Percentiles rank a stretch among this genome's conserved stretches.
Evolutionary conservation across 140 eudicot species (phyloP).

Genomic region (Stevia rebaudiana): DNA sequence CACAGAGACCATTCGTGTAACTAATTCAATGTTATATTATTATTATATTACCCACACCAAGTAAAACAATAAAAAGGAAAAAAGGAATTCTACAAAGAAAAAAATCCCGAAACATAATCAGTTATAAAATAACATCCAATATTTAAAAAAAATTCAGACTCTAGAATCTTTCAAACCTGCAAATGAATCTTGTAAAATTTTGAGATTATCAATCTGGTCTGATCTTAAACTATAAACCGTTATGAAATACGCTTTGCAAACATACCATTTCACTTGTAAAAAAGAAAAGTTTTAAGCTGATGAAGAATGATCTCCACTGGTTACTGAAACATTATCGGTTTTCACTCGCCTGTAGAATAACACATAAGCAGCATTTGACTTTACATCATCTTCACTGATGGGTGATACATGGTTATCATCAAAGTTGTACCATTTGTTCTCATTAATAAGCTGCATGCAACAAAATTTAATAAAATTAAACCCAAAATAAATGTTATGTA

Average conservation of each 20-base stretch:
- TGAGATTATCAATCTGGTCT: slow-evolving; percentile 14
- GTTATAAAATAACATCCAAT: background rate
- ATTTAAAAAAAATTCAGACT: background rate
- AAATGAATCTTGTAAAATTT: background rate
- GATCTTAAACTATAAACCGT: slow-evolving; percentile 9
- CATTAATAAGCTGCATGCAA: slow-evolving; percentile 77
- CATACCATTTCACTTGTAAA: background rate
- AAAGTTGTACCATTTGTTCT: slow-evolving; percentile 90
- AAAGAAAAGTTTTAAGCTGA: slow-evolving; percentile 16
- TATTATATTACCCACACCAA: background rate
- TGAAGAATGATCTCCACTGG: slow-evolving; percentile 39
- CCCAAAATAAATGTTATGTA: background rate
- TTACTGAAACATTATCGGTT: slow-evolving; percentile 29
- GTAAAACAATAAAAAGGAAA: background rate
- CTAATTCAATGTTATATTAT: no score
- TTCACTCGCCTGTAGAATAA: slow-evolving; percentile 71
- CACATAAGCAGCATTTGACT: slow-evolving; percentile 86
- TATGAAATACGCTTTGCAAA: slow-evolving; percentile 10
- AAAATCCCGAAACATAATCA: background rate
- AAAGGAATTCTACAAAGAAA: background rate
- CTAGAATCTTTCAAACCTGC: slow-evolving; percentile 4
- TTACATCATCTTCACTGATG: slow-evolving; percentile 75
- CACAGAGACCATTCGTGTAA: no score
- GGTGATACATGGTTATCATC: slow-evolving; percentile 71
- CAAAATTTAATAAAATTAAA: background rate